phyloP scores from a whole-genome alignment of 2,329 filamentous ascomycete genomes.

The Claviceps sorghi region DNA sequence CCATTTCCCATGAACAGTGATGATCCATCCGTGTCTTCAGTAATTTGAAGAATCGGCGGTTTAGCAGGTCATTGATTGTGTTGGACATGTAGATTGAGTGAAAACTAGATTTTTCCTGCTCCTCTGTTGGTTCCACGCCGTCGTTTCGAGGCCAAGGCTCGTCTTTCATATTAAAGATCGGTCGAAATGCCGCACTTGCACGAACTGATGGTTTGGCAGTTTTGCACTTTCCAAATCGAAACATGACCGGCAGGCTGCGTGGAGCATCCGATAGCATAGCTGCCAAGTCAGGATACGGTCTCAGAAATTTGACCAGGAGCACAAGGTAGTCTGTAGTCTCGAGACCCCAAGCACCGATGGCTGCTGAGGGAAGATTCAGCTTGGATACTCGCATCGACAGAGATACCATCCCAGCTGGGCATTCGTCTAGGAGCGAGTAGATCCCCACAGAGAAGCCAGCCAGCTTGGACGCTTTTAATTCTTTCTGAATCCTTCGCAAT shows the following conservation, averaged over 20 bases:
- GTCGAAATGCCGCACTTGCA: conserved; percentile 34
- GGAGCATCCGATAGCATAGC: conserved; percentile 33
- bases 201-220: conserved; percentile 55
- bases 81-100: conserved; percentile 52
- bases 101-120: conserved; percentile 7
- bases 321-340: conserved; percentile 53
- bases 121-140: neutral
- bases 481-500: conserved; percentile 5
- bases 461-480: conserved; percentile 39
- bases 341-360: conserved; percentile 64
- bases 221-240: conserved; percentile 57
- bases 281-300: conserved; percentile 44
- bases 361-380: conserved; percentile 59
- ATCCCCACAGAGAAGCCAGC: conserved; percentile 59
- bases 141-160: conserved; percentile 3
- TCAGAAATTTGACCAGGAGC: conserved; percentile 50
- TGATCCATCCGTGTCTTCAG: conserved; percentile 41
- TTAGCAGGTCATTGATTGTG: conserved; percentile 47
- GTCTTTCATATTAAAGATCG: neutral
- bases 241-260: conserved; percentile 24
- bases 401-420: conserved; percentile 36
- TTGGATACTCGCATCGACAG: conserved; percentile 56
- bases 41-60: conserved; percentile 47
- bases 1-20: conserved; percentile 45
- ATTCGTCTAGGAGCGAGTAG: conserved; percentile 31